Conservation (phyloP, 139 green algal species). For the Ettlia oleoabundans region DNA sequence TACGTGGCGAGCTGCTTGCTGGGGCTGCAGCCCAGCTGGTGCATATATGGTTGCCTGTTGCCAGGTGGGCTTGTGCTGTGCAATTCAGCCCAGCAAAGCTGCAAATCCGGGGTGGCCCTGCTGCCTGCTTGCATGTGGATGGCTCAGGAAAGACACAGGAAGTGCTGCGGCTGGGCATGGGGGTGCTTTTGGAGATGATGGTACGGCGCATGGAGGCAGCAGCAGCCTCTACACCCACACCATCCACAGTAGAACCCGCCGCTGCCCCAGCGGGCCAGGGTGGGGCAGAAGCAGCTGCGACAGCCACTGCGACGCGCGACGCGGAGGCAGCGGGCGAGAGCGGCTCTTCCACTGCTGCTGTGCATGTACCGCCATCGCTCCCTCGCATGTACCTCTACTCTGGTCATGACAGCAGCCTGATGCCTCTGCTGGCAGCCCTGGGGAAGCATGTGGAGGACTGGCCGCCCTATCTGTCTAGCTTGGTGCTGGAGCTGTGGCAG, state of each 20-base stretch:
- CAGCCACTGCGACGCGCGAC: not conserved
- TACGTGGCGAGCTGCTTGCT: too few species aligned
- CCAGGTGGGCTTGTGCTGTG: too few species aligned
- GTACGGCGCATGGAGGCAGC: conserved; percentile 61
- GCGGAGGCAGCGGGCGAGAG: not conserved
- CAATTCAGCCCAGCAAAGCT: too few species aligned
- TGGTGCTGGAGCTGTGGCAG: conserved; percentile 80
- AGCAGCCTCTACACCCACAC: too few species aligned
- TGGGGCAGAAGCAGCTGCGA: not conserved
- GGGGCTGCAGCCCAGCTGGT: too few species aligned
- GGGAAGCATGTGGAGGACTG: conserved; percentile 61
- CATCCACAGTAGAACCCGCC: too few species aligned
- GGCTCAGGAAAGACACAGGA: conserved; percentile 43
- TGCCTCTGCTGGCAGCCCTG: conserved; percentile 72
- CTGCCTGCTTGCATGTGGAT: not conserved
- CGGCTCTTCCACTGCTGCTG: not conserved
- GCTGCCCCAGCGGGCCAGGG: not conserved
- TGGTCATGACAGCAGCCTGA: conserved; percentile 75
- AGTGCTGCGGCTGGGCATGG: conserved; percentile 71
- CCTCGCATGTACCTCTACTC: conserved; percentile 74
- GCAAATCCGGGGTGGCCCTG: too few species aligned
- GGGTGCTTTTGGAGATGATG: conserved; percentile 62
- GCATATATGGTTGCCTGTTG: too few species aligned
- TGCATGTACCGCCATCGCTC: too few species aligned
- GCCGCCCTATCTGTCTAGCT: conserved; percentile 71